Evolutionary conservation across 768 basidiomycete genomes (phyloP).

Genomic region (Mycena capillaripes): DNA sequence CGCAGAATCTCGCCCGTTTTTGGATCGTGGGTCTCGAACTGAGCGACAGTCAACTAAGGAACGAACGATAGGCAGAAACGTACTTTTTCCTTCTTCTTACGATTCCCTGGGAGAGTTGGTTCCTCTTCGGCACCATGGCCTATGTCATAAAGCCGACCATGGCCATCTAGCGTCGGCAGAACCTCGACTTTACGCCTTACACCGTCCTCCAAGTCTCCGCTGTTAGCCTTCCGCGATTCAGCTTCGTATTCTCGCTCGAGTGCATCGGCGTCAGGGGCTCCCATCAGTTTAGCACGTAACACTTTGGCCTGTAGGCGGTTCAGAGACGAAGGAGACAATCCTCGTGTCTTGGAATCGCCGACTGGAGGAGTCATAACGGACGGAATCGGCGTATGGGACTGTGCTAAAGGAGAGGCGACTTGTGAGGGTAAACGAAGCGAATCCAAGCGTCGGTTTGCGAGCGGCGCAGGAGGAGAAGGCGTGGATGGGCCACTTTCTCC

Average conservation of each 20-base stretch:
- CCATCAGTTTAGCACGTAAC: constrained; percentile 90
- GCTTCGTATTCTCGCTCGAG: constrained; percentile 91
- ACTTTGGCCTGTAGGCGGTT: constrained; percentile 96
- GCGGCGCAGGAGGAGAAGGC: constrained; percentile 44
- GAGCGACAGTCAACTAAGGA: constrained; percentile 14
- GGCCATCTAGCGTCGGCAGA: constrained; percentile 89
- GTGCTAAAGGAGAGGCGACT: constrained; percentile 68
- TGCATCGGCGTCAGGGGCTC: constrained; percentile 78
- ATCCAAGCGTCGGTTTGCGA: constrained; percentile 67
- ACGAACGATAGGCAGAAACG: constrained; percentile 47
- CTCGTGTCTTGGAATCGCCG: constrained; percentile 54
- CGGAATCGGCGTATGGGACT: constrained; percentile 88
- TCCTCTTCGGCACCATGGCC: constrained; percentile 82
- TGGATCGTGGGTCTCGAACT: constrained; percentile 91
- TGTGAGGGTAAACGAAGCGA: constrained; percentile 74
- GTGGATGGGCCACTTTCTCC: constrained; percentile 77
- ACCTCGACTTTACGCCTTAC: constrained; percentile 81
- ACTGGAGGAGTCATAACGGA: constrained; percentile 87
- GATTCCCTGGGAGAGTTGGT: constrained; percentile 71
- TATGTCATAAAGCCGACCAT: constrained; percentile 91
- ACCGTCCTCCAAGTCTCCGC: constrained; percentile 54
- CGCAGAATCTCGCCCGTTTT: constrained; percentile 93
- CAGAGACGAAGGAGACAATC: constrained; percentile 81
- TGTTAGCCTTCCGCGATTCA: constrained; percentile 68
- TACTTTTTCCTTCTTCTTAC: constrained; percentile 85